A percentile compares a stretch with the other conserved stretches of the same genome.
These are phyloP conservation scores for Arabidopsis arenosa DNA, from an alignment of 345 rosid species.

Conservation along the genomic window DNA sequence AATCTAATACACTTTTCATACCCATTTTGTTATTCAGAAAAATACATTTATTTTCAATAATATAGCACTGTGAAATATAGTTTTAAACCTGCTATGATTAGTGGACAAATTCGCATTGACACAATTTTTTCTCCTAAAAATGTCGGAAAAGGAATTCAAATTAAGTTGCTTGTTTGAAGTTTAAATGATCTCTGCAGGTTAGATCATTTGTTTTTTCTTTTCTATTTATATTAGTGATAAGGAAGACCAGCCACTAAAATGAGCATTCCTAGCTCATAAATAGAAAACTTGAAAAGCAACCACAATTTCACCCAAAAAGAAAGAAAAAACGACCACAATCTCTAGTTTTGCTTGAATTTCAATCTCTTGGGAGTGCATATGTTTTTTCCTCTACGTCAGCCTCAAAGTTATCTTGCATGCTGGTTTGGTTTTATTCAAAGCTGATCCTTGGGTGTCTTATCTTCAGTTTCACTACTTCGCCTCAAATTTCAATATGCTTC, in stretches of 20 bases:
- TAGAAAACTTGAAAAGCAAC: not conserved
- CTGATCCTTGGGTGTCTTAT: too few species aligned
- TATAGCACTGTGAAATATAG: too few species aligned
- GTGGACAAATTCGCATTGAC: not conserved
- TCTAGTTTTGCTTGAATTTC: not conserved
- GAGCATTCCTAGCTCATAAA: not conserved
- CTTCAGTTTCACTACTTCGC: too few species aligned
- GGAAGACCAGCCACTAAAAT: not conserved
- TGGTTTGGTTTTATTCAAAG: too few species aligned
- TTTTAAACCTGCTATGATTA: not conserved
- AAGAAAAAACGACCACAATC: not conserved
- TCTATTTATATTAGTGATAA: not conserved
- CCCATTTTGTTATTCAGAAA: too few species aligned
- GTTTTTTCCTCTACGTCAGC: too few species aligned
- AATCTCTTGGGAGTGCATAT: too few species aligned
- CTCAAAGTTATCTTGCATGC: too few species aligned
- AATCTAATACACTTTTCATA: too few species aligned
- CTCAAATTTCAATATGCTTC: too few species aligned
- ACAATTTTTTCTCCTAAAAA: not conserved
- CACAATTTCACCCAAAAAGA: not conserved
- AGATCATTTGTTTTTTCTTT: not conserved
- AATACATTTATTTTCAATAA: too few species aligned
- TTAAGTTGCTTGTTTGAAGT: not conserved
- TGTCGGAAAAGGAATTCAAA: not conserved
- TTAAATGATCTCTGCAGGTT: not conserved